Evolutionary conservation across 768 basidiomycete genomes (phyloP).

Genomic region (Tricholomella constricta): DNA sequence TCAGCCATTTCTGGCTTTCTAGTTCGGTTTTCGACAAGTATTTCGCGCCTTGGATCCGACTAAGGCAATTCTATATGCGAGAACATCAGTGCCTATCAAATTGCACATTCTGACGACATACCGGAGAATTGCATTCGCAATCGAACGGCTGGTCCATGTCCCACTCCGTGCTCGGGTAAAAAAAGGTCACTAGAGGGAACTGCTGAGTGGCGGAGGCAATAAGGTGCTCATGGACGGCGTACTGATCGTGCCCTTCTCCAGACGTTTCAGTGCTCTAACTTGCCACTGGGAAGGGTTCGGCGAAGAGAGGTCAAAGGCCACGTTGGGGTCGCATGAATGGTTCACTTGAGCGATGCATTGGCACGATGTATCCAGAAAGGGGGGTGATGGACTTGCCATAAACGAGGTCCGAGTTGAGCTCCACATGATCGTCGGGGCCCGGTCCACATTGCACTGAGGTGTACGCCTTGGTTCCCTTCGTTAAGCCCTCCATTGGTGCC

Average conservation of each 20-base stretch:
- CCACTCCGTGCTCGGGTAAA: constrained; percentile 73
- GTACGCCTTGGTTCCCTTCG: constrained; percentile 42
- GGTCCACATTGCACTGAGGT: constrained; percentile 54
- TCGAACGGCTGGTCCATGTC: constrained; percentile 64
- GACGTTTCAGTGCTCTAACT: constrained; percentile 42
- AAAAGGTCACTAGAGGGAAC: constrained; percentile 46
- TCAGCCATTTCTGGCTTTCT: constrained; percentile 37
- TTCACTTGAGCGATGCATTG: constrained; percentile 40
- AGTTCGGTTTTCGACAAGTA: constrained; percentile 41
- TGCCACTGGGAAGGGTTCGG: constrained; percentile 46
- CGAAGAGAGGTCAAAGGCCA: constrained; percentile 53
- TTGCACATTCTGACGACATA: constrained; percentile 20
- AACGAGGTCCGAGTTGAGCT: constrained; percentile 60
- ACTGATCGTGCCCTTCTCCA: constrained; percentile 39
- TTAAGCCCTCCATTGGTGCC: constrained; percentile 31
- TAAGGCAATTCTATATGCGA: constrained; percentile 43
- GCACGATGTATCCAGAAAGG: too few species aligned
- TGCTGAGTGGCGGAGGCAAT: too few species aligned
- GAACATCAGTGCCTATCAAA: not conserved
- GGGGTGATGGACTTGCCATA: constrained; percentile 43
- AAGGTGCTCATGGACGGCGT: not conserved
- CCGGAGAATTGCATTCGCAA: constrained; percentile 50
- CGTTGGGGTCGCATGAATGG: constrained; percentile 64
- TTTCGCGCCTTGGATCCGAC: constrained; percentile 47
- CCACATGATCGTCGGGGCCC: constrained; percentile 48